phyloP scores from a whole-genome alignment of 2,329 filamentous ascomycete genomes.

The Penicillium vulpinum region DNA sequence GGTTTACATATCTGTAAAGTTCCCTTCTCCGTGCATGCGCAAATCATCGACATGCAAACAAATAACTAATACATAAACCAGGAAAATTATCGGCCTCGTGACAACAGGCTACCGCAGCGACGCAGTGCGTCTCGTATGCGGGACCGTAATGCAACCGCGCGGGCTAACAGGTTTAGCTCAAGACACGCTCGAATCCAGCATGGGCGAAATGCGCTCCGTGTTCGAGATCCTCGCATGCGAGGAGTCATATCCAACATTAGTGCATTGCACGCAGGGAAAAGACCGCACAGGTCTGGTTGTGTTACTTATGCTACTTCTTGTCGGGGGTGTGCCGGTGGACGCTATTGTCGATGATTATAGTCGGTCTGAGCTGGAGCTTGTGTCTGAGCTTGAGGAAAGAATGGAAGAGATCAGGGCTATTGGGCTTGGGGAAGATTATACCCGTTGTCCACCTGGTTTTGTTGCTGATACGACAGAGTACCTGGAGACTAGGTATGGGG shows the following conservation, averaged over 20 bases:
- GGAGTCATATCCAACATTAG: conserved; percentile 61
- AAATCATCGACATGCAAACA: too few relatives aligned
- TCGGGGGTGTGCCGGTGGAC: conserved; percentile 53
- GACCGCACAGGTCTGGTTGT: conserved; percentile 76
- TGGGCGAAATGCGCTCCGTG: conserved; percentile 63
- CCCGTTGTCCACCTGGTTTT: conserved; percentile 64
- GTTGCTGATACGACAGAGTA: conserved; percentile 60
- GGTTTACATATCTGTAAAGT: conserved; percentile 63
- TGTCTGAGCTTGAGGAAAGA: conserved; percentile 61
- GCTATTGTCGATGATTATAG: conserved; percentile 73
- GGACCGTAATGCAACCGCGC: conserved; percentile 68
- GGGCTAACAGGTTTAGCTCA: conserved; percentile 70
- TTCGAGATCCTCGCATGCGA: conserved; percentile 64
- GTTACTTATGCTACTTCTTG: conserved; percentile 65
- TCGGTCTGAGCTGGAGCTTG: conserved; percentile 62
- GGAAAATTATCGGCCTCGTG: conserved; percentile 64
- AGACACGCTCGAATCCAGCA: conserved; percentile 69
- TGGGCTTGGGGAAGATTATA: conserved; percentile 73
- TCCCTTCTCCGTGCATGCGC: neutral
- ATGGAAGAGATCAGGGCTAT: conserved; percentile 68
- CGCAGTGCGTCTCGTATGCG: conserved; percentile 68
- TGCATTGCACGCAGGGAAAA: conserved; percentile 89
- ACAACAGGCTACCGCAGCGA: conserved; percentile 65
- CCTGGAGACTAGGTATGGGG: conserved; percentile 63
- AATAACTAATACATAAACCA: conserved; percentile 23